These are phyloP conservation scores for Agrocybe pediades DNA, from an alignment of 768 basidiomycete genomes.

Conservation along the genomic window DNA sequence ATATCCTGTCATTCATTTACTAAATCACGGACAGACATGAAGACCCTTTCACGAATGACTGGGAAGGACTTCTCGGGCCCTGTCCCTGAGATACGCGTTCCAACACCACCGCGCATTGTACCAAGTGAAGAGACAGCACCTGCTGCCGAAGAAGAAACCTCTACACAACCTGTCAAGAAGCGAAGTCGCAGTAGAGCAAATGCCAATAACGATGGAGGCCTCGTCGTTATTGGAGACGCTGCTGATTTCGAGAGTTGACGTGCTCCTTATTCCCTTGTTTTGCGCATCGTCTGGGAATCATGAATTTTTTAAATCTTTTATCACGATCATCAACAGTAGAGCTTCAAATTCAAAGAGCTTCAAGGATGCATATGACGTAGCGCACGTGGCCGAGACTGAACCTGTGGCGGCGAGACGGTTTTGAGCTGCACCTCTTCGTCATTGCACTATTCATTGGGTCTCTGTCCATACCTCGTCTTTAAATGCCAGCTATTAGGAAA, in stretches of 20 bases:
- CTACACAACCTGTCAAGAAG: conserved; percentile 26
- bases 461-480: no score
- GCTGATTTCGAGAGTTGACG: conserved; percentile 27
- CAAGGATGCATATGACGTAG: no score
- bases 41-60: conserved; percentile 74
- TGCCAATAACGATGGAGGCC: conserved; percentile 31
- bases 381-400: no score
- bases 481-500: conserved; percentile 34
- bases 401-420: no score
- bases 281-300: no score
- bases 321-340: neutral
- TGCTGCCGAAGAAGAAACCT: conserved; percentile 9
- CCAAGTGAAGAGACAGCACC: conserved; percentile 15
- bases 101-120: conserved; percentile 30
- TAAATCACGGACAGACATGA: conserved; percentile 55
- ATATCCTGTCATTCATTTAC: neutral
- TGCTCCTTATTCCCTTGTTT: neutral
- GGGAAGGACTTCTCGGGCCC: conserved; percentile 87
- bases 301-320: no score
- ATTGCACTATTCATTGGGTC: no score
- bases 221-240: conserved; percentile 38
- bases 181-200: conserved; percentile 25
- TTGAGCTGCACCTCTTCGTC: no score
- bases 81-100: conserved; percentile 62
- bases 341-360: no score